These are phyloP conservation scores for Phytophthora constricta DNA, from an alignment of 352 stramenopile genomes.

Conservation along the genomic window DNA sequence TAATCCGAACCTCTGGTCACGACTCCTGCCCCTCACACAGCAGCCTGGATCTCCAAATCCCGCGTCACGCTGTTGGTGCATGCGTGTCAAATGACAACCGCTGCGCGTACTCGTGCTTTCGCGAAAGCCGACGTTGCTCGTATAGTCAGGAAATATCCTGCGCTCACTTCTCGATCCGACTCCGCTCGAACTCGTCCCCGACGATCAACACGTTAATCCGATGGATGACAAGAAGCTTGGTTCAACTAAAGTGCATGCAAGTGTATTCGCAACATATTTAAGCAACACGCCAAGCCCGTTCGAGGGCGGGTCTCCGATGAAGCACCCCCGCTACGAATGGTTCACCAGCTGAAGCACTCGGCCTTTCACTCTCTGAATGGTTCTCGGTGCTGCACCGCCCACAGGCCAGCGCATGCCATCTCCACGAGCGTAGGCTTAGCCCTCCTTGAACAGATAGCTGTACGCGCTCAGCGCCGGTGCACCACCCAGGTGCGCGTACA, in stretches of 20 bases:
- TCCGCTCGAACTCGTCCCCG: no score
- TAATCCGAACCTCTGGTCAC: no score
- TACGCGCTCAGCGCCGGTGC: conserved; percentile 43
- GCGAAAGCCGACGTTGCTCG: no score
- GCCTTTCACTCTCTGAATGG: not conserved
- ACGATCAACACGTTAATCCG: no score
- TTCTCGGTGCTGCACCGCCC: not conserved
- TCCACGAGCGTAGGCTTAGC: no score
- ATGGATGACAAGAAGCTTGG: not conserved
- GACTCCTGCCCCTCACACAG: no score
- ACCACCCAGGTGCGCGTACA: conserved; percentile 42
- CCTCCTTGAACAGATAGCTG: conserved; percentile 46
- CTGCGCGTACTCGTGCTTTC: no score
- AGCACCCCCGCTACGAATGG: conserved; percentile 2
- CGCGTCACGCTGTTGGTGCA: no score
- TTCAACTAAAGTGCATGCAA: not conserved
- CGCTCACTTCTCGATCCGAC: no score
- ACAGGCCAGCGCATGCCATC: not conserved
- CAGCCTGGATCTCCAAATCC: no score
- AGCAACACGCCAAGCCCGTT: not conserved
- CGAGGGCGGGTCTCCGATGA: not conserved
- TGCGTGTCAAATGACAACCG: no score
- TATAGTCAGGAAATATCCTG: no score
- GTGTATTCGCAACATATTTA: conserved; percentile 10
- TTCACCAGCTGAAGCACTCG: conserved; percentile 10